Conservation (phyloP, 345 rosid genomes). For the Atalantia buxifolia region DNA sequence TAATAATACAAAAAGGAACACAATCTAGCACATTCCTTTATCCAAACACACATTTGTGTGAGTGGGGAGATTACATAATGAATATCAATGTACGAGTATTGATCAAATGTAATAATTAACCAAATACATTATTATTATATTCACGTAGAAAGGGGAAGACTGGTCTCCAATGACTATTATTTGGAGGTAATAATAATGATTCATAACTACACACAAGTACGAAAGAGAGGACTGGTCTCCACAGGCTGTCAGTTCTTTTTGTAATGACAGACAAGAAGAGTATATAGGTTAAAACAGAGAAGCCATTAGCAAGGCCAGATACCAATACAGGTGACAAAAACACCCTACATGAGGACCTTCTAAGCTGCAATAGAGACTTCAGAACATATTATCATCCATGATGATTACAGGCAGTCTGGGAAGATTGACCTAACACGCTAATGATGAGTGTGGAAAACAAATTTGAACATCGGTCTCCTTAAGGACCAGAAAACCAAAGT, state of each 20-base stretch:
- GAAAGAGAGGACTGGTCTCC: not conserved
- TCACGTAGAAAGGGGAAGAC: not conserved
- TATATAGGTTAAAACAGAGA: not conserved
- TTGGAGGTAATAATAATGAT: not conserved
- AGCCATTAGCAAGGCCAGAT: not conserved
- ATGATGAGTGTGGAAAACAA: not conserved
- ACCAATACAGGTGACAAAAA: not conserved
- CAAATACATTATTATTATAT: not conserved
- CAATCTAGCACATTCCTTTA: not conserved
- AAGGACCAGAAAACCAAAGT: not conserved
- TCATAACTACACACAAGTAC: not conserved
- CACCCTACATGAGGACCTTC: not conserved
- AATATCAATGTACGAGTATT: not conserved
- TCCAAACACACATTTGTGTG: not conserved
- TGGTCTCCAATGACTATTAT: not conserved
- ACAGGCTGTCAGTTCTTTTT: not conserved
- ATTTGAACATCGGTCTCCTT: not conserved
- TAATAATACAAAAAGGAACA: not conserved
- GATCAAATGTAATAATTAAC: not conserved
- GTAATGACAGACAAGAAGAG: not conserved
- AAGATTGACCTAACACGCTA: not conserved
- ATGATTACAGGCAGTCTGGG: not conserved
- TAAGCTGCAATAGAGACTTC: not conserved
- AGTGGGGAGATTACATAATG: not conserved
- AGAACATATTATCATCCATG: not conserved